Percentiles rank a stretch among this genome's conserved stretches.
Conservation (phyloP, 1,284 basidiomycete genomes). For the Cystobasidium sp. region DNA sequence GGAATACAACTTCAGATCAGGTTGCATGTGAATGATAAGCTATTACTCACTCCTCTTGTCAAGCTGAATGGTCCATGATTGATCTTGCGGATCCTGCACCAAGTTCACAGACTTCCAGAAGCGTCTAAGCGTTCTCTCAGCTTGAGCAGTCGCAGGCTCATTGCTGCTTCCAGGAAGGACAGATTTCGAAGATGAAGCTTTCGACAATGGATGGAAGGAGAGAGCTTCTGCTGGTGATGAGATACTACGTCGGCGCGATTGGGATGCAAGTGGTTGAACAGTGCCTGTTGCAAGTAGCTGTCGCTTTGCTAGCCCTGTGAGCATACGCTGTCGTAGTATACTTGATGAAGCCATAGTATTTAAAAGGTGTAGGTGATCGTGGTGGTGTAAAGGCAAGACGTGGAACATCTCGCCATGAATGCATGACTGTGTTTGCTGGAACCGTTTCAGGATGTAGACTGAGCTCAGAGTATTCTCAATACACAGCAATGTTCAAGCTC, state of each 20-base stretch:
- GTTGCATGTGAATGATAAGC: background rate
- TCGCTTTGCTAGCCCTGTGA: slow-evolving; percentile 15
- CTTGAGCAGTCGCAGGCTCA: slow-evolving; percentile 63
- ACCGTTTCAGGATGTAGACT: too few species aligned
- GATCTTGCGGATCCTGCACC: slow-evolving; percentile 62
- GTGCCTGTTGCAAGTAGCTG: slow-evolving; percentile 14
- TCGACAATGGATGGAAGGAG: slow-evolving; percentile 27
- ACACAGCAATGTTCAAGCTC: too few species aligned
- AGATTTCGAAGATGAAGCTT: slow-evolving; percentile 24
- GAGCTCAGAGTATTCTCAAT: too few species aligned
- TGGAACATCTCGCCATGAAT: too few species aligned
- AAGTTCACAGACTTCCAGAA: slow-evolving; percentile 90
- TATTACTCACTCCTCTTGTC: slow-evolving; percentile 24
- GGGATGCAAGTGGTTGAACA: background rate
- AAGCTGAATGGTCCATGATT: slow-evolving; percentile 23
- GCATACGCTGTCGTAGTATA: slow-evolving; percentile 20
- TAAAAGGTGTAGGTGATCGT: slow-evolving; percentile 1
- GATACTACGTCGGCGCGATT: slow-evolving; percentile 18
- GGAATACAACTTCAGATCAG: slow-evolving; percentile 62
- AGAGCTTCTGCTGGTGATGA: slow-evolving; percentile 34
- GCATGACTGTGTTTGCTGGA: too few species aligned
- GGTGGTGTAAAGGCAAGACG: slow-evolving; percentile 7
- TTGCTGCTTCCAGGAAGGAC: background rate
- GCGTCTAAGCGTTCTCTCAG: slow-evolving; percentile 78
- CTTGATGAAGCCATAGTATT: slow-evolving; percentile 4